Percentiles rank a stretch among this genome's conserved stretches.
These are phyloP conservation scores for Microthlaspi erraticum DNA, from an alignment of 345 rosid species.

Conservation along the genomic window DNA sequence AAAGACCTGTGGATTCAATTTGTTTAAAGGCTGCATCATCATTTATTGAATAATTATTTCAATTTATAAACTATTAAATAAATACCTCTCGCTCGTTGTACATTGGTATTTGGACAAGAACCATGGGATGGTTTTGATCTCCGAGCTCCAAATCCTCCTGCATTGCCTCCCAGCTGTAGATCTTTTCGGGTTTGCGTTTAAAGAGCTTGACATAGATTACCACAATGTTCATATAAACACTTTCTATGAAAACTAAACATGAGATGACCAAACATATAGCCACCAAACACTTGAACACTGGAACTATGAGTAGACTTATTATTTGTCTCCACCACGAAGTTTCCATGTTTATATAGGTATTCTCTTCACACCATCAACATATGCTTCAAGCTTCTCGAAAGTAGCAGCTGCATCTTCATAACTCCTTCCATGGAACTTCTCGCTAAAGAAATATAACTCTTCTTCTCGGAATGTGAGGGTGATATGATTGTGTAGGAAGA, in stretches of 20 bases:
- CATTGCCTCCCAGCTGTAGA: slow-evolving; percentile 55
- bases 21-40: background rate
- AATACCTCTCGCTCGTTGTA: slow-evolving; percentile 47
- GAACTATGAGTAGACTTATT: slow-evolving; percentile 52
- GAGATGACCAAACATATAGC: slow-evolving; percentile 58
- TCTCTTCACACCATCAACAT: slow-evolving; percentile 18
- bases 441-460: background rate
- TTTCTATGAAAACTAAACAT: slow-evolving; percentile 56
- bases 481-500: background rate
- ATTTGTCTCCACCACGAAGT: slow-evolving; percentile 46
- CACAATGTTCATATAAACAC: slow-evolving; percentile 59
- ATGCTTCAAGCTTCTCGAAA: slow-evolving; percentile 32
- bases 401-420: slow-evolving; percentile 6
- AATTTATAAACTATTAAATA: background rate
- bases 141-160: slow-evolving; percentile 62
- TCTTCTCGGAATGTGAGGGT: background rate
- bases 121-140: slow-evolving; percentile 41
- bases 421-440: slow-evolving; percentile 8
- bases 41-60: background rate
- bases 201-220: slow-evolving; percentile 52
- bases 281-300: slow-evolving; percentile 51
- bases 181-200: slow-evolving; percentile 49
- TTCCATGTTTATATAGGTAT: slow-evolving; percentile 24
- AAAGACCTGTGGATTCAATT: slow-evolving; percentile 51
- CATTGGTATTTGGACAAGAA: slow-evolving; percentile 50